Base-by-base conservation (phyloP, 1,284 basidiomycete genomes). In the Ceratobasidium theobromae region DNA sequence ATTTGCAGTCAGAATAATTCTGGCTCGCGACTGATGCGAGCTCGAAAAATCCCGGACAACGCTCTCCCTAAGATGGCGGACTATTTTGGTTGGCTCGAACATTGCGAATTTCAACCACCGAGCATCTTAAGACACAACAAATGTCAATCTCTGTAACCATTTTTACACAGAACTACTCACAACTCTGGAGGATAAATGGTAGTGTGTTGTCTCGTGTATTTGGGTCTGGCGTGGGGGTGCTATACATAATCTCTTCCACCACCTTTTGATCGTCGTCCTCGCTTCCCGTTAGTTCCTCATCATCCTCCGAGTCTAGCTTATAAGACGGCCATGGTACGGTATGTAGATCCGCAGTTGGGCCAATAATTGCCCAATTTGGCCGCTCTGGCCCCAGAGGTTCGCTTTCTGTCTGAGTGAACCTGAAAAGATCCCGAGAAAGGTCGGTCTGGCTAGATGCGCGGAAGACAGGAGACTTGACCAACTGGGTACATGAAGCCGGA, bases 81-180 rank as follows among this genome's bases (percentile, higher is more conserved):
- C 43, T 4, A 33, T 43, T 46, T 46, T 58, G 14, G 46, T 14
- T 9, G 55, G 55, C 12, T 58, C 55, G n/a, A 58, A 58, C 4
- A 35, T 12, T 16, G 30, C 23, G 9, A 28, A 30, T 18, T 32
- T 58, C 8, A 46, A 18, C 55, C 55, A 58, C 16, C 43, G 23
- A 21, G 45, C 27, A 33, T 58, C 55, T 58, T 32, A n/a, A 9
- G 43, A 45, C 12, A n/a, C n/a, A 5, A 33, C 8, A 30, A 48
- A 9, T 57, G 25, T n/a, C 23, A 18, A 43, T 21, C 4, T 14
- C 16, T 41, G 16, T 4, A 43, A 25, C 6, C 18, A 41, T n/a
- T 11, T 45, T 6, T 45, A n/a, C n/a, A n/a, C n/a, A n/a, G 35
- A 16, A 11, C 18, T 32, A 58, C 55, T 16, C 33, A 58, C 55